Evolutionary conservation across 495 filamentous ascomycete genomes (phyloP).

Genomic region (Aspergillus steynii): DNA sequence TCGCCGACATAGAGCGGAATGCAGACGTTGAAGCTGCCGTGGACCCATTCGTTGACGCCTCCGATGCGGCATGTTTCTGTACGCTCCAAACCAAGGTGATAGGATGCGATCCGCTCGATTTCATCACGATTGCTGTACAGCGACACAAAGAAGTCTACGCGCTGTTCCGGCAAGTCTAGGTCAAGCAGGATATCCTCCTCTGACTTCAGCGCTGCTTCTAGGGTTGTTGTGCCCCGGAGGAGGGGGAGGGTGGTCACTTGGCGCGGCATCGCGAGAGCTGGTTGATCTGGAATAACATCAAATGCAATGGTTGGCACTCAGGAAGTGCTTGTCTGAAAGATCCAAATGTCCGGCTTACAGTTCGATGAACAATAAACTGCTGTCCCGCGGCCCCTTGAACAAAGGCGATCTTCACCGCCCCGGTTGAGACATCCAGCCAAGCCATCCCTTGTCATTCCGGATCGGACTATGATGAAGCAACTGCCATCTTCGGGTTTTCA

Average conservation of each 20-base stretch:
- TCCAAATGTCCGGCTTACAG: no score
- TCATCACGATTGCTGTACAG: conserved; percentile 1
- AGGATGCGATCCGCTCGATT: conserved; percentile 21
- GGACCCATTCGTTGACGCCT: conserved; percentile 28
- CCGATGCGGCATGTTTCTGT: conserved; percentile 15
- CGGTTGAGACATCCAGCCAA: no score
- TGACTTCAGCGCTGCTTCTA: conserved; percentile 7
- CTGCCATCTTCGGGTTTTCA: no score
- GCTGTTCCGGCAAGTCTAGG: conserved; percentile 11
- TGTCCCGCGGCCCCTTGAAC: no score
- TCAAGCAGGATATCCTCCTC: conserved; percentile 16
- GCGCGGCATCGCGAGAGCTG: not conserved
- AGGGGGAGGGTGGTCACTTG: not conserved
- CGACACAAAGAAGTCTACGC: conserved; percentile 15
- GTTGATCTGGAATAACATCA: no score
- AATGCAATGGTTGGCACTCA: no score
- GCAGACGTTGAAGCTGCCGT: conserved; percentile 39
- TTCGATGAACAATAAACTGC: no score
- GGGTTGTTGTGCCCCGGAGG: not conserved
- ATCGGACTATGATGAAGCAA: no score
- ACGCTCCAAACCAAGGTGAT: conserved; percentile 14
- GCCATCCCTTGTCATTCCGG: no score
- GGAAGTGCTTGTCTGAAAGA: no score
- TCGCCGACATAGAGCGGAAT: conserved; percentile 24
- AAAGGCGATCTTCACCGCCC: no score